Conservation (phyloP, 108 stramenopile genomes). For the Pseudonitzschia pungens region DNA sequence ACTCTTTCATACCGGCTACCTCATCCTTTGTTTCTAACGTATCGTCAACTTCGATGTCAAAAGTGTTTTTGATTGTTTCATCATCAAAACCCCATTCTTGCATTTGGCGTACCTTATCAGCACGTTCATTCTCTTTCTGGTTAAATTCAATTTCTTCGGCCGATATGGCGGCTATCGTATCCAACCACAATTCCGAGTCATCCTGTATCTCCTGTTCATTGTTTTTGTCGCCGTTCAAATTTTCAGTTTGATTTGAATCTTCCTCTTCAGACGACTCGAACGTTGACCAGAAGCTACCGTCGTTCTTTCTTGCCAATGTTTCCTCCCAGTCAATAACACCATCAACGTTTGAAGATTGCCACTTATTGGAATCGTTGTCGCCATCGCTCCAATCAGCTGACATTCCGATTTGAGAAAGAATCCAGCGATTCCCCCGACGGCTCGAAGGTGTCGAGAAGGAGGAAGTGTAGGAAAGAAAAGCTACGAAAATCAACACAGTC, state of each 20-base stretch:
- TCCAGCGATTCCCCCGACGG: not conserved
- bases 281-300: slow-evolving; percentile 70
- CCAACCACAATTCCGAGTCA: slow-evolving; percentile 73
- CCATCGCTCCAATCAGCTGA: not conserved
- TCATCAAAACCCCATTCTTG: slow-evolving; percentile 77
- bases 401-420: not conserved
- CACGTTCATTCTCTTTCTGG: slow-evolving; percentile 68
- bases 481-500: not conserved
- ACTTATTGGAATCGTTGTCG: slow-evolving; percentile 31
- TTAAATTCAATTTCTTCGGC: slow-evolving; percentile 80
- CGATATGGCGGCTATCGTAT: slow-evolving; percentile 60
- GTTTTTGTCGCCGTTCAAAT: not conserved
- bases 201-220: slow-evolving; percentile 32
- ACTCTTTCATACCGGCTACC: slow-evolving; percentile 50
- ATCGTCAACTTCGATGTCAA: slow-evolving; percentile 66
- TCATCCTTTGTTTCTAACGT: slow-evolving; percentile 57
- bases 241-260: slow-evolving; percentile 15
- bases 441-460: not conserved
- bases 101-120: slow-evolving; percentile 83
- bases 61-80: slow-evolving; percentile 58
- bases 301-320: slow-evolving; percentile 43
- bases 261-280: slow-evolving; percentile 51
- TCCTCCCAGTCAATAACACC: slow-evolving; percentile 57
- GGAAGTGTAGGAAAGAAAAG: not conserved
- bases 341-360: slow-evolving; percentile 16